Evolutionary conservation across 2,329 filamentous ascomycete genomes (phyloP).

Genomic region (Claviceps arundinis): DNA sequence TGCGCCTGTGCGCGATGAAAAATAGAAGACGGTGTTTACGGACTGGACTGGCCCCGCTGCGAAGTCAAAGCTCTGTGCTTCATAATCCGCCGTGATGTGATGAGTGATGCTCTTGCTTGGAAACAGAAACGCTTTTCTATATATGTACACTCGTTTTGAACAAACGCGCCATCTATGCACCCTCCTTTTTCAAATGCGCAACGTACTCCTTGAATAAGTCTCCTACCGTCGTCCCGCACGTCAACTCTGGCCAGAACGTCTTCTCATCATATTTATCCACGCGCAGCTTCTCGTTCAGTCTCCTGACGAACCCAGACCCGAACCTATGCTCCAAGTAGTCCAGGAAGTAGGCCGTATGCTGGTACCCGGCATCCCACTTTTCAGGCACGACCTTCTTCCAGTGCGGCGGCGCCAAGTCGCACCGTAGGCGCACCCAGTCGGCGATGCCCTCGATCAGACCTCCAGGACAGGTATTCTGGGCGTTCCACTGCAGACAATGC

Average conservation of each 20-base stretch:
- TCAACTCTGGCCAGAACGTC: slow-evolving; percentile 53
- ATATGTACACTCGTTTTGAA: too few relatives aligned
- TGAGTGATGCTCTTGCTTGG: too few relatives aligned
- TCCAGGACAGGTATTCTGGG: slow-evolving; percentile 45
- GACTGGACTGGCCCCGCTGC: too few relatives aligned
- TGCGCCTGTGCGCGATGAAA: too few relatives aligned
- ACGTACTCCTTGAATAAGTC: slow-evolving; percentile 66
- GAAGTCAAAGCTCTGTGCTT: too few relatives aligned
- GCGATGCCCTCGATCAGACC: slow-evolving; percentile 85
- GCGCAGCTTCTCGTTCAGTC: slow-evolving; percentile 55
- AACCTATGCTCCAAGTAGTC: slow-evolving; percentile 66
- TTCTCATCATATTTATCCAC: slow-evolving; percentile 50
- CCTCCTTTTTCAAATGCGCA: slow-evolving; percentile 1
- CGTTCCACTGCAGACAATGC: slow-evolving; percentile 84
- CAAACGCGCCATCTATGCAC: too few relatives aligned
- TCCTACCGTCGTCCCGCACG: slow-evolving; percentile 47
- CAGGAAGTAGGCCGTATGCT: slow-evolving; percentile 83
- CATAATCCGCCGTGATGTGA: too few relatives aligned
- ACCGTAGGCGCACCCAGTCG: slow-evolving; percentile 77
- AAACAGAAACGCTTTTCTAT: too few relatives aligned
- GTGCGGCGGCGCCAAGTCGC: slow-evolving; percentile 63
- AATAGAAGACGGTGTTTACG: too few relatives aligned
- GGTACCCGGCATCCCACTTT: slow-evolving; percentile 81
- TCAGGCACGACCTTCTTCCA: slow-evolving; percentile 52
- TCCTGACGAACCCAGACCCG: slow-evolving; percentile 44